These are phyloP conservation scores for Elymus sibiricus DNA, from an alignment of 176 grass and related monocot species.

Conservation along the genomic window DNA sequence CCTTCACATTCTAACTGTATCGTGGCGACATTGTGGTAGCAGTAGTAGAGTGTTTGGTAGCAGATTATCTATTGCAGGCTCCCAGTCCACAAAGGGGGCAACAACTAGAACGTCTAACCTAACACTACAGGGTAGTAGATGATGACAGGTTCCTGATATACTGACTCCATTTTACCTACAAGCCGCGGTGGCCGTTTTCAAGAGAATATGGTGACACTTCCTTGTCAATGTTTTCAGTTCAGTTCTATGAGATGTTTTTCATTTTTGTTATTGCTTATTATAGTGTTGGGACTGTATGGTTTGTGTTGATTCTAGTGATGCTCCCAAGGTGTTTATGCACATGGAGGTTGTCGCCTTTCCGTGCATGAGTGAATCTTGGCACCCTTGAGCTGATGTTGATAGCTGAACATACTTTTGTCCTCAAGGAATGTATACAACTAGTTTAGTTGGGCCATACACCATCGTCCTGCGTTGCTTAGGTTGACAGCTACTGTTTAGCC, in stretches of 20 bases:
- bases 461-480: constrained; percentile 22
- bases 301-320: neutral
- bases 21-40: neutral
- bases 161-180: constrained; percentile 15
- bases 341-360: constrained; percentile 14
- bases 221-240: neutral
- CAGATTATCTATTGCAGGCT: constrained; percentile 14
- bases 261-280: neutral
- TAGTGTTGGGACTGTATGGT: neutral
- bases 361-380: constrained; percentile 10
- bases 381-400: constrained; percentile 18
- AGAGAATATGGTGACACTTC: neutral
- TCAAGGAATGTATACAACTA: neutral
- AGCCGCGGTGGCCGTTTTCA: constrained; percentile 5
- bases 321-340: neutral
- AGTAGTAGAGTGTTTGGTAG: neutral
- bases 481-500: constrained; percentile 13
- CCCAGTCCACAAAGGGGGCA: neutral
- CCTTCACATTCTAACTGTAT: constrained; percentile 5
- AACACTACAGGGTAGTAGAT: constrained; percentile 33
- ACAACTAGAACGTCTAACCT: constrained; percentile 4
- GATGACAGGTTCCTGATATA: constrained; percentile 19
- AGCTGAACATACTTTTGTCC: constrained; percentile 34
- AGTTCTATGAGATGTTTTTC: neutral
- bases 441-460: constrained; percentile 4